Evolutionary conservation across 129 eudicot species (phyloP), one percentile per base, ranked within the genome.

Genomic region (Escallonia herrerae): DNA sequence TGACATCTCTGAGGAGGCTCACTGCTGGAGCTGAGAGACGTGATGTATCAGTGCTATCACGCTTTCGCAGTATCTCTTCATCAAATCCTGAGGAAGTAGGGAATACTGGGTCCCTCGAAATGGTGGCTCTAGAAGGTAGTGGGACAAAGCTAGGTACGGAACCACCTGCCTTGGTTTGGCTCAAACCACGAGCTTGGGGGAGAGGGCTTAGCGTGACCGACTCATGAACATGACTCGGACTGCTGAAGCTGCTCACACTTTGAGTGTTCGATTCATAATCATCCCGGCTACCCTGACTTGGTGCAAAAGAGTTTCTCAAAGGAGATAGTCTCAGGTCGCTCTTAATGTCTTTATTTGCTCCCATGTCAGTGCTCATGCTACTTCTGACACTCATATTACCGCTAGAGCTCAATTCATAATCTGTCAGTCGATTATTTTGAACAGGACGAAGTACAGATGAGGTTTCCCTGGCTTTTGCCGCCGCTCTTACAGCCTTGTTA

Each of bases 391-490:
- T 93, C 68, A 81, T 61, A 14, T 81, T 93, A 37, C 81, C 85
- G 14, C 98, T 86, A 9, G 99, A 93, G 70, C 83, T 72, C 60
- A 71, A 64, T 45, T 85, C 93, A 43, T 77, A 52, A 63, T 83
- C 91, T 2, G 76, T 75, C 62, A 65, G 51, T 43, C 78, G 71
- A 54, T 71, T 72, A 13, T 83, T 75, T 7, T 86, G 81, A 11
- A 88, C 39, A 7, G 96, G 96, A 0, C 95, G 87, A 4, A 89
- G 64, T 53, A 88, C 93, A 39, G 99, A 93, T 10, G 98, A 93
- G 60, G 98, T 83, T 48, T 96, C 98, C 66, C 98, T 72, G 38
- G 96, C 96, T 79, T 88, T 93, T 4, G 86, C 96, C 3, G 89
- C 98, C 10, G 86, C 98, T 75, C 58, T 88, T 61, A 81, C 64